Conservation (phyloP, 192 early-diverging fungal genomes). For the Coemansia sp. region DNA sequence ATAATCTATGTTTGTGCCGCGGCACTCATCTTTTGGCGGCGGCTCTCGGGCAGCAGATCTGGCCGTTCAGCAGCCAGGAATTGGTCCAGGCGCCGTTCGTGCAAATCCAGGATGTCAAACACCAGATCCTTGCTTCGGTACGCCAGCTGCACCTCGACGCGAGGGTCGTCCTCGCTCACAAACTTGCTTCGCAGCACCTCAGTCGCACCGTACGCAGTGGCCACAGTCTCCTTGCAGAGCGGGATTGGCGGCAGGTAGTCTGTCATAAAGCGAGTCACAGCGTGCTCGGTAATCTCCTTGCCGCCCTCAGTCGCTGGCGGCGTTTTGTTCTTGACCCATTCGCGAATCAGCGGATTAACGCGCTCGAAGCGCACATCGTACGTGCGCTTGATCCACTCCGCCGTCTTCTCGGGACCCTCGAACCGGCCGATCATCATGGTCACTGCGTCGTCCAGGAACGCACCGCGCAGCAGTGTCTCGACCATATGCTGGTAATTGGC, state of each 20-base stretch:
- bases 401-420: constrained; percentile 15
- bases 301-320: constrained; percentile 1
- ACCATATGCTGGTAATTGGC: constrained; percentile 46
- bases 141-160: constrained; percentile 14
- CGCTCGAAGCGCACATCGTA: constrained; percentile 5
- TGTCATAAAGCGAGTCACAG: constrained; percentile 29
- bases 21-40: neutral
- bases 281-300: neutral
- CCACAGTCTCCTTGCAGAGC: constrained; percentile 33
- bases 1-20: neutral
- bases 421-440: constrained; percentile 33
- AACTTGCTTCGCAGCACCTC: constrained; percentile 22
- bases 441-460: constrained; percentile 29
- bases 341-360: constrained; percentile 7
- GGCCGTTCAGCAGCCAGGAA: constrained; percentile 26
- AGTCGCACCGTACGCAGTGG: constrained; percentile 33
- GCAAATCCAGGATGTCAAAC: constrained; percentile 22
- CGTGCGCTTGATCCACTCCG: neutral
- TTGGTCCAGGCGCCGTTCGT: constrained; percentile 32
- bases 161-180: neutral
- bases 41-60: constrained; percentile 28
- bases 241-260: constrained; percentile 28
- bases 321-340: constrained; percentile 2
- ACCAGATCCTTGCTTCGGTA: constrained; percentile 24
- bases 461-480: constrained; percentile 37